Conservation (phyloP, 768 basidiomycete species). For the Boletus rufocinnamomeus region DNA sequence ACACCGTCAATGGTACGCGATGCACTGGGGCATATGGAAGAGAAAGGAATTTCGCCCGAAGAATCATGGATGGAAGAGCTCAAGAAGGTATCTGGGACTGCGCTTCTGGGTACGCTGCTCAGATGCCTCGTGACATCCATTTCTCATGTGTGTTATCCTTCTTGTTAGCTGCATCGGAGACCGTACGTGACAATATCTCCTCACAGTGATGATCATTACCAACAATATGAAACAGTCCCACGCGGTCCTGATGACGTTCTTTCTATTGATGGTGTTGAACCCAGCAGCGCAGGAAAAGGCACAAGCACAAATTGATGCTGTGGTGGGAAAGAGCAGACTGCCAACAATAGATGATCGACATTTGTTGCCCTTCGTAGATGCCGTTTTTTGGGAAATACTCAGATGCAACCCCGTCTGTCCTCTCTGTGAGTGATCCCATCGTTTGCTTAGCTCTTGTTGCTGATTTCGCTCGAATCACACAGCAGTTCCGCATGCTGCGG, state of each 20-base stretch:
- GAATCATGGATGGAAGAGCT: slow-evolving; percentile 10
- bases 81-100: slow-evolving; percentile 9
- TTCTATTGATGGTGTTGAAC: slow-evolving; percentile 12
- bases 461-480: neutral
- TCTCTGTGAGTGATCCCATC: neutral
- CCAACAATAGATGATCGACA: slow-evolving; percentile 15
- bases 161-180: neutral
- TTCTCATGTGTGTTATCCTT: neutral
- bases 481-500: slow-evolving; percentile 31
- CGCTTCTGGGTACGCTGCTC: slow-evolving; percentile 11
- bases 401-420: neutral
- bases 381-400: slow-evolving; percentile 5
- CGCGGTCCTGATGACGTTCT: slow-evolving; percentile 4
- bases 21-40: slow-evolving; percentile 6
- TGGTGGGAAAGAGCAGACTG: slow-evolving; percentile 6
- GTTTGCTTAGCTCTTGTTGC: too few species aligned
- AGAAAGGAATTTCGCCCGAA: neutral
- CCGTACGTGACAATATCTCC: neutral
- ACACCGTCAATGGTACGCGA: slow-evolving; percentile 9
- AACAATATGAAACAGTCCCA: neutral
- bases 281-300: slow-evolving; percentile 8
- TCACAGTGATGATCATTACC: neutral
- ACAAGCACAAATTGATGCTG: slow-evolving; percentile 11
- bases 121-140: neutral
- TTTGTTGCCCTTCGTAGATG: slow-evolving; percentile 9